Evolutionary conservation across 768 basidiomycete genomes (phyloP).

Genomic region (Lactarius vividus): DNA sequence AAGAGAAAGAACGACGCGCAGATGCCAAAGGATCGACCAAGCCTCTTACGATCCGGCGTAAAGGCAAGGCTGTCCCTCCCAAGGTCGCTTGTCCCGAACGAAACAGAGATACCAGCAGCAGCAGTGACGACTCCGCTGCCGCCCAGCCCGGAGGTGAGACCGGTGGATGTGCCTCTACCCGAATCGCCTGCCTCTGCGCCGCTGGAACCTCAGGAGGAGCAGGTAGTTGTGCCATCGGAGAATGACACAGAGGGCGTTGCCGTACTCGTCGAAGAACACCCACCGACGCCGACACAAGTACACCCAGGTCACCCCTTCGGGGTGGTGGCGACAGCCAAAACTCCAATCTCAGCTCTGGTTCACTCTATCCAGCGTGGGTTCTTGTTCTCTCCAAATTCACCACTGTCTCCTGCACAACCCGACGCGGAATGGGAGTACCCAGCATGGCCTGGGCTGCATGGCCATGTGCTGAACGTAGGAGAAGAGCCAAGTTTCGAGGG

Average conservation of each 20-base stretch:
- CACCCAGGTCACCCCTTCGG: constrained; percentile 4
- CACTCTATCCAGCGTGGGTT: constrained; percentile 64
- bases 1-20: constrained; percentile 20
- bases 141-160: constrained; percentile 16
- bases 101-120: constrained; percentile 1
- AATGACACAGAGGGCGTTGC: not conserved
- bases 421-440: constrained; percentile 34
- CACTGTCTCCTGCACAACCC: constrained; percentile 55
- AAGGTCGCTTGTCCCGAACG: constrained; percentile 8
- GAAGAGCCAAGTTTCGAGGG: constrained; percentile 23
- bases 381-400: constrained; percentile 59
- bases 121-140: constrained; percentile 15
- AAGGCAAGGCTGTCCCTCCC: not conserved
- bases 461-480: constrained; percentile 3
- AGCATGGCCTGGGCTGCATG: constrained; percentile 24
- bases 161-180: constrained; percentile 22
- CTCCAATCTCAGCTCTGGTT: constrained; percentile 63
- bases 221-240: not conserved
- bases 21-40: constrained; percentile 17
- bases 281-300: not conserved
- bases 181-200: constrained; percentile 10
- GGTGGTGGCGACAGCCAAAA: constrained; percentile 31
- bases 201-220: not conserved
- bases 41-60: constrained; percentile 2
- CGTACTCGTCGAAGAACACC: not conserved